Evolutionary conservation across 352 stramenopile species (phyloP).

Genomic region (Phytophthora fragariae): DNA sequence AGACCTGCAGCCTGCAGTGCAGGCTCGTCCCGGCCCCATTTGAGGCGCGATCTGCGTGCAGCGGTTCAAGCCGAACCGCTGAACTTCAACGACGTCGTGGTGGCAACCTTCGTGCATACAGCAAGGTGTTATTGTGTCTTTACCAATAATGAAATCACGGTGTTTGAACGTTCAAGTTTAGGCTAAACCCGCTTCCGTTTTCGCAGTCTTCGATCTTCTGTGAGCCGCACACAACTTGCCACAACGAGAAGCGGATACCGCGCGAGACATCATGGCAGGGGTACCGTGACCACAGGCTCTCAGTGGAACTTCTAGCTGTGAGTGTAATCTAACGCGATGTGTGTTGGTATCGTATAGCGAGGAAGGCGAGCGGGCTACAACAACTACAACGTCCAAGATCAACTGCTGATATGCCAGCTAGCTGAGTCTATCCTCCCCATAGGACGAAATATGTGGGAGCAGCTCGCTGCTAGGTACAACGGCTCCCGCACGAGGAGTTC

Average conservation of each 20-base stretch:
- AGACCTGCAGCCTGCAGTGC: not conserved
- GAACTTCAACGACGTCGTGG: not conserved
- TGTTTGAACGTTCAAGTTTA: constrained; percentile 1
- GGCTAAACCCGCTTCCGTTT: not conserved
- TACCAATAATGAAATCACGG: not conserved
- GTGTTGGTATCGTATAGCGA: not conserved
- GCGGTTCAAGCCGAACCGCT: no score
- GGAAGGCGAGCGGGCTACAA: not conserved
- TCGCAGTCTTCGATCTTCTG: no score
- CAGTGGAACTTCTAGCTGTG: not conserved
- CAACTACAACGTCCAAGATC: not conserved
- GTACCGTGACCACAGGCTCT: no score
- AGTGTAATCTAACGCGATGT: not conserved
- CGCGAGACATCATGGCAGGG: no score
- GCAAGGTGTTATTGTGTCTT: not conserved
- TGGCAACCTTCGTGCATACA: not conserved
- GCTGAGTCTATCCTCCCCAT: not conserved
- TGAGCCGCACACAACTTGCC: no score
- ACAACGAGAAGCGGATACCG: no score
- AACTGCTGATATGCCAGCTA: not conserved
- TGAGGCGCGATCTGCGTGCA: no score
- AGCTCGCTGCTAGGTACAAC: not conserved
- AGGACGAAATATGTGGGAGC: constrained; percentile 3
- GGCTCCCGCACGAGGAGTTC: not conserved
- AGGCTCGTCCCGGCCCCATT: not conserved